A percentile compares a stretch with the other conserved stretches of the same genome.
phyloP scores from a whole-genome alignment of 2,329 filamentous ascomycete species.

The Albifimbria verrucaria region DNA sequence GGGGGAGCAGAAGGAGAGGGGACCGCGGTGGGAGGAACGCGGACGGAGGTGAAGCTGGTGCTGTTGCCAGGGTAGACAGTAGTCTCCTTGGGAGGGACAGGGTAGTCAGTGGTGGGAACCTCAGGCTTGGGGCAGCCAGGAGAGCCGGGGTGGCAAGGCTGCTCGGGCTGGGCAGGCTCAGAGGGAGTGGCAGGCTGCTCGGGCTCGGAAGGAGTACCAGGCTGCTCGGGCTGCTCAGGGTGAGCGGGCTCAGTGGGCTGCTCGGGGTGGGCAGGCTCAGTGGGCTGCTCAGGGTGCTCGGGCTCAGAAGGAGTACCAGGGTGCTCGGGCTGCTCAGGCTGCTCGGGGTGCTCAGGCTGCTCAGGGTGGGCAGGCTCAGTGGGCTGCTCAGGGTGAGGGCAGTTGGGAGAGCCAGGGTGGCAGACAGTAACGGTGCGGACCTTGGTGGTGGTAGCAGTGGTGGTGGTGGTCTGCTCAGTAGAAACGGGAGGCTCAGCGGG shows the following conservation, averaged over 20 bases:
- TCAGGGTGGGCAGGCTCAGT: constrained; percentile 1
- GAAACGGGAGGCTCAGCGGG: constrained; percentile 2
- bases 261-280: neutral
- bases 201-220: neutral
- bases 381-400: constrained; percentile 7
- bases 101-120: constrained; percentile 4
- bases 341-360: neutral
- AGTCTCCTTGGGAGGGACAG: constrained; percentile 9
- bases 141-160: too few species aligned
- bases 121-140: neutral
- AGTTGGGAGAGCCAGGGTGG: constrained; percentile 14
- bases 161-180: neutral
- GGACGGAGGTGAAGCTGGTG: neutral
- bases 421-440: constrained; percentile 17
- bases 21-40: neutral
- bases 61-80: constrained; percentile 13
- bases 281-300: neutral
- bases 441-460: constrained; percentile 17
- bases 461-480: constrained; percentile 11
- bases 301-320: neutral
- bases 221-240: neutral
- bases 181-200: neutral
- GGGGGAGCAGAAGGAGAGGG: constrained; percentile 10
- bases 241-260: neutral
- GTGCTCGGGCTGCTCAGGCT: neutral